Evolutionary conservation across 2,329 filamentous ascomycete genomes (phyloP).

Genomic region (Cordyceps tenuipes): DNA sequence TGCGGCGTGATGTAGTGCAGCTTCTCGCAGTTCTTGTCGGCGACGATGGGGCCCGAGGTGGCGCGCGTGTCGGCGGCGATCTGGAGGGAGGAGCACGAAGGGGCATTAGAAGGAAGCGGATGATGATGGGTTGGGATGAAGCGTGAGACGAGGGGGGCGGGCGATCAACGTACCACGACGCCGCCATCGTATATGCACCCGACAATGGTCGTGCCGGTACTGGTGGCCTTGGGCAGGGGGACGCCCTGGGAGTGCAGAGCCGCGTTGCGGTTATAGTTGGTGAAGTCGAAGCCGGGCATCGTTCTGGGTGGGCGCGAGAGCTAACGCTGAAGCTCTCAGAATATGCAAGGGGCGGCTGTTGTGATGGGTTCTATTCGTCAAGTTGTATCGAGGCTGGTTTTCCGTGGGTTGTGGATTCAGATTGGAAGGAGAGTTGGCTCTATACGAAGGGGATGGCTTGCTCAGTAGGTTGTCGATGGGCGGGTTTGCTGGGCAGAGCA

Average conservation of each 20-base stretch:
- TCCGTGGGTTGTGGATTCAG: background rate
- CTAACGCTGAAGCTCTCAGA: background rate
- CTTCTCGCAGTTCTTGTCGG: conserved; percentile 99
- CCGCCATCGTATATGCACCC: conserved; percentile 95
- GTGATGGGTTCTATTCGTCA: background rate
- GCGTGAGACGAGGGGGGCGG: background rate
- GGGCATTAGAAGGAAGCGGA: background rate
- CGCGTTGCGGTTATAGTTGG: conserved; percentile 98
- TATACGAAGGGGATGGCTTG: background rate
- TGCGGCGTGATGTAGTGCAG: conserved; percentile 97
- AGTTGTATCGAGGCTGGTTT: background rate
- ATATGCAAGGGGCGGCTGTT: background rate
- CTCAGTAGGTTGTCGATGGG: background rate
- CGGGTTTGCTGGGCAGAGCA: background rate
- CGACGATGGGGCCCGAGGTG: conserved; percentile 94
- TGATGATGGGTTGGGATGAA: background rate
- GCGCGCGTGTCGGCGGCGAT: conserved; percentile 98
- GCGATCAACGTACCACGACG: conserved; percentile 62
- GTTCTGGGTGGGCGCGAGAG: conserved; percentile 10
- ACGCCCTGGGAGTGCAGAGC: conserved; percentile 91
- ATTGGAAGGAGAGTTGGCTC: background rate
- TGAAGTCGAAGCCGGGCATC: conserved; percentile 99
- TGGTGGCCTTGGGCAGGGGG: conserved; percentile 92
- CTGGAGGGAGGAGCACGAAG: conserved; percentile 30
- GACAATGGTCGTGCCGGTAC: conserved; percentile 97